Base-by-base conservation (phyloP, 2,329 filamentous ascomycete genomes). In the Aureobasidium sp. region DNA sequence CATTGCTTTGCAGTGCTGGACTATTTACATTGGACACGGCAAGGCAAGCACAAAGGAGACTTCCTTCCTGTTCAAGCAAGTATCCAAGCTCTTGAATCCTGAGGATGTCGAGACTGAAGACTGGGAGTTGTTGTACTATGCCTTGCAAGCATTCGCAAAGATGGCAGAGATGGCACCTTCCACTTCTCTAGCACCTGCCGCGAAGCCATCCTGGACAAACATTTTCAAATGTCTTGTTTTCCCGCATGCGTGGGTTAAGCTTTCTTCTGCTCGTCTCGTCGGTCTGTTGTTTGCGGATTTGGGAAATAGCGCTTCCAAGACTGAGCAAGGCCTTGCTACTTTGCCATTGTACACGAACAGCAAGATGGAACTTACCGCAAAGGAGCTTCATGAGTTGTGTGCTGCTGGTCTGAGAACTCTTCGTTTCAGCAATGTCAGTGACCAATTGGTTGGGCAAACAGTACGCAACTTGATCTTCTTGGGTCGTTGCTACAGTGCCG, bases 401-500 rank as follows among this genome's bases (percentile, higher is more conserved):
- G 74, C 84, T 77, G 71, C 82, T 80, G 74, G 84, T 81, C 64
- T 85, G 64, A 73, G 78, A 64, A 80, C 81, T 51, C 76, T 96
- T 48, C 84, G 84, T 52, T 64, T 64, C 53, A 52, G 51, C 20
- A 84, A 83, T 0, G 80, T 82, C 0, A 83, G 82, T 57, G 87
- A 94, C 69, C 81, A 85, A 10, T 79, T 97, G n/a, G 89, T 89
- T 1, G 81, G 84, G 46, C 90, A 96, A 71, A 86, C 86, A 13
- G 85, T 90, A 4, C 88, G 91, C 66, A 91, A 96, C 66, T 79
- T 96, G 39, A 81, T 93, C 41, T 96, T 96, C 78, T 79, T 99
- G 0, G 90, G 87, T 46, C 84, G 81, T 64, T 86, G 78, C 69
- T 83, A 84, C 63, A 81, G 81, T 15, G 82, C 82, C 37, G 89